phyloP scores from a whole-genome alignment of 2,329 filamentous ascomycete species.

The Cercospora sp. region DNA sequence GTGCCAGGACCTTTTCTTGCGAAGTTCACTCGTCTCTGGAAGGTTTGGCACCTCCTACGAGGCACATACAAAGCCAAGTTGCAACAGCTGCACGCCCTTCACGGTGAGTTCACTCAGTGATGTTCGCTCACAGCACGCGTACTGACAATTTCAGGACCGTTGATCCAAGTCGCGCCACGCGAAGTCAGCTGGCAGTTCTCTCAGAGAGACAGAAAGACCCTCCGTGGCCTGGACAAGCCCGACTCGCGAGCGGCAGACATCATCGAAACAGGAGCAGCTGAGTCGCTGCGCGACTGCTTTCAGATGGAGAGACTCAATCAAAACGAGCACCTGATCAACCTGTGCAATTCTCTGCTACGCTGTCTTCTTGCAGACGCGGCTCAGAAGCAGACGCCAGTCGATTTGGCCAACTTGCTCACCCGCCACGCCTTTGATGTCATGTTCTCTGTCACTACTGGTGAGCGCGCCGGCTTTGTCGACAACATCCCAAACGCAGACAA shows the following conservation, averaged over 20 bases:
- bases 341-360: no score
- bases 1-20: conserved; percentile 29
- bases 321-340: conserved; percentile 22
- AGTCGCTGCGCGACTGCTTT: neutral
- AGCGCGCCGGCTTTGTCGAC: conserved; percentile 28
- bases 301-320: conserved; percentile 25
- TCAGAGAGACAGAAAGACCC: no score
- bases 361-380: neutral
- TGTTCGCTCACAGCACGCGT: neutral
- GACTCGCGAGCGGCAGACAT: no score
- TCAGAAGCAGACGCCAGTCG: conserved; percentile 12
- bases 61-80: conserved; percentile 26
- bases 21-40: conserved; percentile 28
- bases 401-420: conserved; percentile 21
- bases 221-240: no score
- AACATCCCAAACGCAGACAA: neutral
- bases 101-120: conserved; percentile 18
- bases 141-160: conserved; percentile 16
- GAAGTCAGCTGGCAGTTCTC: conserved; percentile 11
- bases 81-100: conserved; percentile 18
- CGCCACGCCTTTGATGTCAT: conserved; percentile 32
- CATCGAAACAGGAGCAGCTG: no score
- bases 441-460: conserved; percentile 26
- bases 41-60: conserved; percentile 23
- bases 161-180: conserved; percentile 26